Conservation (phyloP, 805 yeast species). For the Saccharomyces paradoxus region DNA sequence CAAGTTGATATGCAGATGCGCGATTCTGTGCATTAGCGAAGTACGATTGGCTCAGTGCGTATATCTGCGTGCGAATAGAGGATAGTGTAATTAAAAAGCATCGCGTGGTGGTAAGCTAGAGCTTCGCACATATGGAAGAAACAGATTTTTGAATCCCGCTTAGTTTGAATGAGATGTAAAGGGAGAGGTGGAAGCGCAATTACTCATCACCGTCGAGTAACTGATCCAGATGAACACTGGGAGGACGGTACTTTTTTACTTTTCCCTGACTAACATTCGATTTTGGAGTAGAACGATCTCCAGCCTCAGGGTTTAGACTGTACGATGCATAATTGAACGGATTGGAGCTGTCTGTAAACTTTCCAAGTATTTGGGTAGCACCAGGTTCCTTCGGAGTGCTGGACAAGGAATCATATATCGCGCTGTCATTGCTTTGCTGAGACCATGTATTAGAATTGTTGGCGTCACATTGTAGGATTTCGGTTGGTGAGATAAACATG, state of each 20-base stretch:
- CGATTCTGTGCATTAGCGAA: neutral
- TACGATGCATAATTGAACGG: neutral
- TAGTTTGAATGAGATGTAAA: neutral
- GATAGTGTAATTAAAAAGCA: neutral
- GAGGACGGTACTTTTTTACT: conserved; percentile 34
- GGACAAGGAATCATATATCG: conserved; percentile 7
- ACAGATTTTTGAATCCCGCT: neutral
- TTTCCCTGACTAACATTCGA: neutral
- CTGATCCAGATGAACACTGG: conserved; percentile 42
- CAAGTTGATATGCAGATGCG: neutral
- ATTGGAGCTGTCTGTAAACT: neutral
- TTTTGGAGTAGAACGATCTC: neutral
- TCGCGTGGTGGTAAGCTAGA: neutral
- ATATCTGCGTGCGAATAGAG: neutral
- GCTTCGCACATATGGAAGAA: neutral
- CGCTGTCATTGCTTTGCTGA: conserved; percentile 1
- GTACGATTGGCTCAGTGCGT: neutral
- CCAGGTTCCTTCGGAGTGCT: conserved; percentile 11
- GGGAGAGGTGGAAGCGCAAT: neutral
- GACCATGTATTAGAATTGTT: conserved; percentile 6
- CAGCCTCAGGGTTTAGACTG: neutral
- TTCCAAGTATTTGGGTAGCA: neutral
- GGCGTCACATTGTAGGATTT: conserved; percentile 27
- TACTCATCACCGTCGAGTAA: conserved; percentile 30
- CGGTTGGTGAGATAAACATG: conserved; percentile 47